Evolutionary conservation across 169 alveolate species (phyloP), one percentile per base, ranked within the genome.

Genomic region (Hammondia hammondi): DNA sequence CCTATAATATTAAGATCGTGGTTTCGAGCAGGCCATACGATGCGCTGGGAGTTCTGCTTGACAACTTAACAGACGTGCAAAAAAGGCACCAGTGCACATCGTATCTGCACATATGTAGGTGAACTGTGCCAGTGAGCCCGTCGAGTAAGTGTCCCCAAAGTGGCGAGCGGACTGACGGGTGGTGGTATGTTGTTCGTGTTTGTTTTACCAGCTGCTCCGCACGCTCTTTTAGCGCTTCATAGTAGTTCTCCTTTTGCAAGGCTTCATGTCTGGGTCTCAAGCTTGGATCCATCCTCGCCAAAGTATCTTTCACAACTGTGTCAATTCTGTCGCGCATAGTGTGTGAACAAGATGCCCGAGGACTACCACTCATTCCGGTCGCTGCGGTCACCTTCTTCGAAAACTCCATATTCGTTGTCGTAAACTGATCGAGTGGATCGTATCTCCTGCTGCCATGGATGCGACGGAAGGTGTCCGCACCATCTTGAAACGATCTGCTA

Each of bases 341-440:
- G 61, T 72, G 84, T 21, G 88, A 10, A 43, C 71, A 24, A 70
- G 29, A 9, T 45, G 90, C 52, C 71, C 43, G 90, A 19, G 43
- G 21, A 45, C 43, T 21, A 12, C 70, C 71, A 35, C 57, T 37
- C 43, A 7, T 43, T 45, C 45, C 43, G 71, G 37, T 43, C 24
- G 7, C 85, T 4, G 43, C 85, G 7, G 43, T 19, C 85, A 73
- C 48, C 21, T 21, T 82, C 57, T 45, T 82, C n/a, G 90, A 39
- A 27, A 82, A 43, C 37, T 43, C 71, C 90, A 82, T 82, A 48
- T 82, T 82, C 24, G 90, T 82, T 82, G 90, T 82, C 37, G 70
- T 45, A 27, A 45, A 82, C 71, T 29, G 70, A 29, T 82, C 90
- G n/a, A 29, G 37, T 12, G 90, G 70, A 70, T 82, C 70, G 57